phyloP scores from a whole-genome alignment of 495 filamentous ascomycete genomes.

The Lasiosphaeria miniovina region DNA sequence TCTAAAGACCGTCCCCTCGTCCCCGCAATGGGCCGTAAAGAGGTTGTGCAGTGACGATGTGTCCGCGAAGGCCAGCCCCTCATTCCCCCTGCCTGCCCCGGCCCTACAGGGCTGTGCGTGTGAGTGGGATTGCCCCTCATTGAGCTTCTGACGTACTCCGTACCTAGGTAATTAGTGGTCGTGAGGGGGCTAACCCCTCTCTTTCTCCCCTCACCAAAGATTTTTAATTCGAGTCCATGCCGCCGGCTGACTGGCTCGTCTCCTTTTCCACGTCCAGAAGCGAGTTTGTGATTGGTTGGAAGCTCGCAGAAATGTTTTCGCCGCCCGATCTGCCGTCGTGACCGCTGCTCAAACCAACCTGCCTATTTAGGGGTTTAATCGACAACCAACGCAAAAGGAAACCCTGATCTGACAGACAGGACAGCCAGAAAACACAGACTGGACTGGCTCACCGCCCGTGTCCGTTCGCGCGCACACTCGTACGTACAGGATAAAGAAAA shows the following conservation, averaged over 20 bases:
- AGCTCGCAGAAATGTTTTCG: not conserved
- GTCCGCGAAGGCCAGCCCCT: not conserved
- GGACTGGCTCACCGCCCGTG: not conserved
- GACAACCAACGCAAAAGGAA: not conserved
- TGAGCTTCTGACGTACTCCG: slow-evolving; percentile 17
- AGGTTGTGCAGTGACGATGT: not conserved
- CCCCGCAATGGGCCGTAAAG: not conserved
- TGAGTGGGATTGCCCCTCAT: slow-evolving; percentile 6
- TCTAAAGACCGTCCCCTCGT: not conserved
- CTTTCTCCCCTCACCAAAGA: not conserved
- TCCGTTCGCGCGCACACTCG: not conserved
- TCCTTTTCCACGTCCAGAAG: not conserved
- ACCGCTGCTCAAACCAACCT: not conserved
- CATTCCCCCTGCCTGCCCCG: not conserved
- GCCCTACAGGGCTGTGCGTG: slow-evolving; percentile 18
- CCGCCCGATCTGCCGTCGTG: not conserved
- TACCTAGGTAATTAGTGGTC: not conserved
- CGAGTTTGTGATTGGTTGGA: not conserved
- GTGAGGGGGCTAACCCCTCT: too few relatives aligned
- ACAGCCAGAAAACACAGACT: not conserved
- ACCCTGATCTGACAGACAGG: not conserved
- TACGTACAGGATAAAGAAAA: not conserved
- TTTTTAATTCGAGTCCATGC: not conserved
- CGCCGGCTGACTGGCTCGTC: not conserved
- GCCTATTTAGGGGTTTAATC: slow-evolving; percentile 1